Percentiles rank a stretch among this genome's conserved stretches.
These are phyloP conservation scores for Talaromyces piceae DNA, from an alignment of 2,329 filamentous ascomycete species.

Conservation along the genomic window DNA sequence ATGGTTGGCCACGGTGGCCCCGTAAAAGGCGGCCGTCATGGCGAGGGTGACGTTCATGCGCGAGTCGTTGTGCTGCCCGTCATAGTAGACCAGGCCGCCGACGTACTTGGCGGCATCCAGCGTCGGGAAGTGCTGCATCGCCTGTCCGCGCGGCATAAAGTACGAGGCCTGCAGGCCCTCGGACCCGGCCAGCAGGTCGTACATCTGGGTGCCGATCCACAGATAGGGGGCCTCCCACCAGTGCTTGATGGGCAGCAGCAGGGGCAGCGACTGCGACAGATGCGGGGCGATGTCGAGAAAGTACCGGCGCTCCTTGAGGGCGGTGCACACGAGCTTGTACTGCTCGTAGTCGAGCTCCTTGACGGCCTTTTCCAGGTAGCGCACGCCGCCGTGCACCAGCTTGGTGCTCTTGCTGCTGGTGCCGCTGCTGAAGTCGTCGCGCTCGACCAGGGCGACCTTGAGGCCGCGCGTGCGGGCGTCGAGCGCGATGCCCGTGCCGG, in stretches of 20 bases:
- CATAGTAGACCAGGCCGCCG: slow-evolving; percentile 81
- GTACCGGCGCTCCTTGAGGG: slow-evolving; percentile 71
- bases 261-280: slow-evolving; percentile 70
- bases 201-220: slow-evolving; percentile 66
- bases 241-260: slow-evolving; percentile 71
- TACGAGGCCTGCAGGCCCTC: slow-evolving; percentile 86
- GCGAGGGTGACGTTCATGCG: slow-evolving; percentile 86
- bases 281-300: slow-evolving; percentile 77
- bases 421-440: slow-evolving; percentile 73
- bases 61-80: slow-evolving; percentile 85
- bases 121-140: slow-evolving; percentile 81
- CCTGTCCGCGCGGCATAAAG: slow-evolving; percentile 78
- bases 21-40: slow-evolving; percentile 78
- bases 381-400: slow-evolving; percentile 74
- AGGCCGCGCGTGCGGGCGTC: slow-evolving; percentile 72
- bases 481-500: slow-evolving; percentile 70
- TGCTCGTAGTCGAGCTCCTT: slow-evolving; percentile 79
- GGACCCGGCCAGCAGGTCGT: slow-evolving; percentile 75
- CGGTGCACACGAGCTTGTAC: slow-evolving; percentile 72
- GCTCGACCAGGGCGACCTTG: slow-evolving; percentile 71
- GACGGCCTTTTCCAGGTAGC: slow-evolving; percentile 77
- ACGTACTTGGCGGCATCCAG: slow-evolving; percentile 69
- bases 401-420: slow-evolving; percentile 84
- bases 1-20: slow-evolving; percentile 74
- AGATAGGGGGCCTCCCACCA: slow-evolving; percentile 78